A percentile compares a stretch with the other conserved stretches of the same genome.
These are phyloP conservation scores for Xerocomus cyaneibrunnescens DNA, from an alignment of 1,284 basidiomycete genomes.

Conservation along the genomic window DNA sequence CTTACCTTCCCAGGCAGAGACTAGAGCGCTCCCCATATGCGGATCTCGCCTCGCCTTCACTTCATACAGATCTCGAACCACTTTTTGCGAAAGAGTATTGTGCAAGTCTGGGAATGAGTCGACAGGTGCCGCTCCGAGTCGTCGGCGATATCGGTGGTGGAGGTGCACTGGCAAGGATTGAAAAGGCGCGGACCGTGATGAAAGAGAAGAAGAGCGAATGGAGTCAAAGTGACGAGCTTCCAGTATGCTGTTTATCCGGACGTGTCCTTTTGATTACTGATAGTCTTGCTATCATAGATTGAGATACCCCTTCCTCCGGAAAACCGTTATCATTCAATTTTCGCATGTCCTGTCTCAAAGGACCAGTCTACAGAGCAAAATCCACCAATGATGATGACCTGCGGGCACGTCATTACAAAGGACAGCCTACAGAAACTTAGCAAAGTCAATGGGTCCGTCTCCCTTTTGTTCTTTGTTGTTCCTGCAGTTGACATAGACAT, in stretches of 20 bases:
- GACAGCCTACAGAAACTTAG: conserved; percentile 86
- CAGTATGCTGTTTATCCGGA: conserved; percentile 47
- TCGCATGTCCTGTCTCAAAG: conserved; percentile 97
- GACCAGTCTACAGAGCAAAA: conserved; percentile 93
- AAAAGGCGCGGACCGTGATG: conserved; percentile 92
- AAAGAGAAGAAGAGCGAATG: conserved; percentile 88
- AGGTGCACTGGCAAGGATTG: conserved; percentile 84
- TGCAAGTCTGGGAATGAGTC: conserved; percentile 81
- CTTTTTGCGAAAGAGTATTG: conserved; percentile 91
- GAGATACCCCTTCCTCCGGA: conserved; percentile 88
- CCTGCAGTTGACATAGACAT: conserved; percentile 1
- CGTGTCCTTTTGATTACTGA: conserved; percentile 5
- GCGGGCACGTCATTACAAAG: conserved; percentile 92
- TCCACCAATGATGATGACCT: conserved; percentile 96
- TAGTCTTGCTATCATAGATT: conserved; percentile 55
- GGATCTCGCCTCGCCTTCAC: conserved; percentile 63
- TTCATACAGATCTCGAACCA: conserved; percentile 76
- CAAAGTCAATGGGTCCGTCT: conserved; percentile 80
- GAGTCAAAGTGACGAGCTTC: conserved; percentile 88
- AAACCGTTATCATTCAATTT: conserved; percentile 94
- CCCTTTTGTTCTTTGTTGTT: background rate
- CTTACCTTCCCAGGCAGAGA: conserved; percentile 66
- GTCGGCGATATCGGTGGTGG: conserved; percentile 90
- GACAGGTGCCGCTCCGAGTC: conserved; percentile 83
- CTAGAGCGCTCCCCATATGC: conserved; percentile 72